Base-by-base conservation (phyloP, 495 filamentous ascomycete genomes). In the Oidiodendron maius region DNA sequence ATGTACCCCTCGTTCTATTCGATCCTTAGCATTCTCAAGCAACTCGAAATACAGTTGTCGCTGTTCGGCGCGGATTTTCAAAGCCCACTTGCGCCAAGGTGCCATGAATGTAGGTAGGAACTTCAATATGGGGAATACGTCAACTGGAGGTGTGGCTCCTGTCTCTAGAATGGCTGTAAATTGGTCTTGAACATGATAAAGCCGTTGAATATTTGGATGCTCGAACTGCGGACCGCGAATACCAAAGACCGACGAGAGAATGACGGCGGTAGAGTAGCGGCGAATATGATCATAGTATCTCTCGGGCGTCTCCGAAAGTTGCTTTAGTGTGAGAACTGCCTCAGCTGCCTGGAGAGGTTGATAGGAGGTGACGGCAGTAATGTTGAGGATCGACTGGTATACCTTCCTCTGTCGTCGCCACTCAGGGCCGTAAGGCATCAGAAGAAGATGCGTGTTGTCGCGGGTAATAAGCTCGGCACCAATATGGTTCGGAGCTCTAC, bases 261-360 rank as follows among this genome's bases (percentile, higher is more conserved):
- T 51, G 2, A 62, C 53, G 10, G 54, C 59, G 10, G 55, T 59
- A 18, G 51, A 49, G 32, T 58, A 62, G 9, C 60, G 59, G 17
- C 41, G 32, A 23, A 56, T 49, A 48, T 61, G 51, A 26, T 58
- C 55, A 23, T 52, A 57, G 22, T 60, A 55, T 4, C 32, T 24
- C 17, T 50, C 40, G 3, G 56, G 44, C 13, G 49, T 25, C 4
- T 51, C 25, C 0, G 53, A 41, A n/a, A 62, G 25, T 18, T 62
- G 46, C 17, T 45, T 49, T 26, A 61, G 35, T 3, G 56, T 51
- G 41, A 54, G 48, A 6, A 52, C 41, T n/a, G 60, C 46, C 41
- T 62, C 60, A 0, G 60, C 58, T 5, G 56, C 39, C 18, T 58
- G 55, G 18, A 55, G 28, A 17, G 51, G 55, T 20, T 9, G 30